These are phyloP conservation scores for Theobroma cacao DNA, from an alignment of 345 rosid species.

Conservation along the genomic window DNA sequence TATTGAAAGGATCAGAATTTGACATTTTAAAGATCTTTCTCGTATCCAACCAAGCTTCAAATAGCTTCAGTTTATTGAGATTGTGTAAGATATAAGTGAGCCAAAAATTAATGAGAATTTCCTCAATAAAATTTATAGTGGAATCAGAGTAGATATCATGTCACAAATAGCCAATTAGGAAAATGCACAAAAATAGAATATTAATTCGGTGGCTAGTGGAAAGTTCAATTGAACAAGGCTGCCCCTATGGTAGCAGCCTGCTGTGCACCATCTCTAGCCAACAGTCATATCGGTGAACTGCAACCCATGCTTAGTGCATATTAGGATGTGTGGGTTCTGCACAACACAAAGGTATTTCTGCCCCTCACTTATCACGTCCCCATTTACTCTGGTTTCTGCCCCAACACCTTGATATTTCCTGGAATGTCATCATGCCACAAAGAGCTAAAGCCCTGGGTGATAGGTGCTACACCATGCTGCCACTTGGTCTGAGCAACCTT, in stretches of 20 bases:
- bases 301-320: not conserved
- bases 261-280: not conserved
- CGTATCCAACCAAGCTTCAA: not conserved
- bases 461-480: not conserved
- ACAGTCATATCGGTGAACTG: not conserved
- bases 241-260: not conserved
- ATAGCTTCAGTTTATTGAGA: too few relatives aligned
- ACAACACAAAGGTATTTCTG: not conserved
- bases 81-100: too few relatives aligned
- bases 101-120: too few relatives aligned
- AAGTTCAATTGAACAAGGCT: not conserved
- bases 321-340: not conserved
- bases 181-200: not conserved
- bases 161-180: not conserved
- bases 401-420: not conserved
- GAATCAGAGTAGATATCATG: not conserved
- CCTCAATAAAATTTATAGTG: not conserved
- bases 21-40: not conserved
- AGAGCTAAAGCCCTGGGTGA: not conserved
- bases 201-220: not conserved
- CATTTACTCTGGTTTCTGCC: not conserved
- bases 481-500: not conserved
- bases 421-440: not conserved
- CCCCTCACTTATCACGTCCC: not conserved
- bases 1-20: not conserved